These are phyloP conservation scores for Eleusine coracana DNA, from an alignment of 176 grass and related monocot genomes.

Conservation along the genomic window DNA sequence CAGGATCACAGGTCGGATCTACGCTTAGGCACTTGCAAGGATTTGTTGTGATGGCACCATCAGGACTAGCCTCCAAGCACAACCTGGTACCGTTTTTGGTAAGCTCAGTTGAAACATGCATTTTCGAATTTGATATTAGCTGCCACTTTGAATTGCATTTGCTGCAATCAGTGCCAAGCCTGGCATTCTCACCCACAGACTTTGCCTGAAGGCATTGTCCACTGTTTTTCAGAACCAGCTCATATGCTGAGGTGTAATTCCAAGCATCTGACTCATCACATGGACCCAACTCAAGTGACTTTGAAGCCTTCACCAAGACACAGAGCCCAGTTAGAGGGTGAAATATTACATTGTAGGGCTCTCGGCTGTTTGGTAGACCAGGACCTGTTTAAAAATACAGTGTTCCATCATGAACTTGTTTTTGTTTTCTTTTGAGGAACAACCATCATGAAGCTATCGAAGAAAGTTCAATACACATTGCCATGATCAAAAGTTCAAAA, in stretches of 20 bases:
- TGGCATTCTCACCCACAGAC: slow-evolving; percentile 46
- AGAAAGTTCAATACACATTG: background rate
- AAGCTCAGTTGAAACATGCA: slow-evolving; percentile 77
- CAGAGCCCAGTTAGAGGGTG: slow-evolving; percentile 85
- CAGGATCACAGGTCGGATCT: slow-evolving; percentile 72
- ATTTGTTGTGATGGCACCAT: slow-evolving; percentile 59
- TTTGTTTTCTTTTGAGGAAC: background rate
- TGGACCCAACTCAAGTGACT: slow-evolving; percentile 62
- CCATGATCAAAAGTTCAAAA: background rate
- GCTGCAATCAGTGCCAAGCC: slow-evolving; percentile 53
- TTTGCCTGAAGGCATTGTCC: slow-evolving; percentile 63
- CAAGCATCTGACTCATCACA: slow-evolving; percentile 67
- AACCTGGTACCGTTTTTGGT: slow-evolving; percentile 52
- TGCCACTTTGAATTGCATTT: slow-evolving; percentile 75
- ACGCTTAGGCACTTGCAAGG: slow-evolving; percentile 67
- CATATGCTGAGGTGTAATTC: slow-evolving; percentile 66
- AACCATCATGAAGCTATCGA: background rate
- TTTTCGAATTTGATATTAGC: slow-evolving; percentile 65
- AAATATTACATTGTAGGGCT: slow-evolving; percentile 67
- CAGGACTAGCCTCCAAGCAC: slow-evolving; percentile 69
- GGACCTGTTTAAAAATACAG: slow-evolving; percentile 56
- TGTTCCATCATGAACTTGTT: background rate
- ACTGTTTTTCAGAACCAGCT: slow-evolving; percentile 55
- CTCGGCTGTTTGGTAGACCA: slow-evolving; percentile 58
- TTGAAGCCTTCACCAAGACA: slow-evolving; percentile 49